Evolutionary conservation across 2,329 filamentous ascomycete genomes (phyloP), one percentile per base, ranked within the genome.

Genomic region (Trichophyton schoenleinii): DNA sequence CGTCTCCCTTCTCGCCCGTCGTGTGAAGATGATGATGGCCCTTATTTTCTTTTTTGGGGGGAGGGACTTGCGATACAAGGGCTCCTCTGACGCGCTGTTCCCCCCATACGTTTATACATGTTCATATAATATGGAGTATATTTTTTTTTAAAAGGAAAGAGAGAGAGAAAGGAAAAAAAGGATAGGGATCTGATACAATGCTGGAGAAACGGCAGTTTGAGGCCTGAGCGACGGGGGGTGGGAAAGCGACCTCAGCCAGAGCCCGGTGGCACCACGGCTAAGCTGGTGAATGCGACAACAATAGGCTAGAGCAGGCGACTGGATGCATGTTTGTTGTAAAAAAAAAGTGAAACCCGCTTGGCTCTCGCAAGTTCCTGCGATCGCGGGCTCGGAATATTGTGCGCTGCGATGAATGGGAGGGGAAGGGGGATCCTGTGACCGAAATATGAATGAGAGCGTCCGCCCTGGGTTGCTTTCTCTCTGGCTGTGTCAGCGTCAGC

Each of bases 351-450:
- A 55, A 55, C 52, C 52, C 52, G 52, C 52, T 55, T 55, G 52
- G 52, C 52, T 18, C 52, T 55, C 52, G 28, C 52, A 25, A 36
- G 57, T 22, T 44, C 20, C 41, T 58, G 38, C 57, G 57, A 42
- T 63, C 59, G 63, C 63, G 53, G 58, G 61, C 60, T 63, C 61
- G 61, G 65, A 63, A 62, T 42, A 64, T 61, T 58, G 57, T 60
- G 61, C 61, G 58, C 58, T 62, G 61, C 63, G 59, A 55, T 55
- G 22, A 18, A 18, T 18, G 28, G 6, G 28, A 7, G 28, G 28
- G 25, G 18, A 18, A 28, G 49, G 52, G 22, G 22, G 3, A 65
- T 63, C 62, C 60, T 63, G 60, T 63, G 63, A 65, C 59, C 59
- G 38, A 53, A 44, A 13, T 22, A 22, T 25, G 22, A 20, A 18